Conservation (phyloP, 768 basidiomycete species). For the Amanita jacksonii region DNA sequence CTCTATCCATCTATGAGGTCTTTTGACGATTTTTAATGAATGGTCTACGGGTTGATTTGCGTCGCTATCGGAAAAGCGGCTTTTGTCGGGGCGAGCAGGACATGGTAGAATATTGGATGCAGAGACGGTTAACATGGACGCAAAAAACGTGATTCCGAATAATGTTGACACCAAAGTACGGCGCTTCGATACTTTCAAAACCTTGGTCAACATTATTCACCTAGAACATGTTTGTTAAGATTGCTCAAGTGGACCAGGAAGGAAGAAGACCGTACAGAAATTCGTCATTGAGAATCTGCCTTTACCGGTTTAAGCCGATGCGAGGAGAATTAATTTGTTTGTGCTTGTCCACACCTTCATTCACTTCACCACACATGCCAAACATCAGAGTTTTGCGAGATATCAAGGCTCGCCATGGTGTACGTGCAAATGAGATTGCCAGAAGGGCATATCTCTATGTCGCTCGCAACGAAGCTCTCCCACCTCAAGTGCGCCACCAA, state of each 20-base stretch:
- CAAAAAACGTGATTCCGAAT: constrained; percentile 74
- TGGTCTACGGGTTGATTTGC: constrained; percentile 15
- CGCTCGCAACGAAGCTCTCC: constrained; percentile 85
- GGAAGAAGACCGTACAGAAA: too few relatives aligned
- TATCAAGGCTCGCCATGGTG: constrained; percentile 65
- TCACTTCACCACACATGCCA: constrained; percentile 12
- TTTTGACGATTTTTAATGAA: constrained; percentile 42
- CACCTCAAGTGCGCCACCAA: constrained; percentile 82
- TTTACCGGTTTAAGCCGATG: constrained; percentile 25
- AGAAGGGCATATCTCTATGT: constrained; percentile 90
- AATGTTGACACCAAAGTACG: constrained; percentile 71
- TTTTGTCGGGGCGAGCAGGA: constrained; percentile 54
- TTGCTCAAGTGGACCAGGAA: too few relatives aligned
- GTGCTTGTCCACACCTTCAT: constrained; percentile 17
- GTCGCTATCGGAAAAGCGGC: constrained; percentile 49
- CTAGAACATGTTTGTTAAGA: constrained; percentile 16
- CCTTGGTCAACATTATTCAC: constrained; percentile 49
- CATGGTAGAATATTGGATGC: constrained; percentile 75
- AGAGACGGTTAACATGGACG: constrained; percentile 69
- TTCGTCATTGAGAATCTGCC: too few relatives aligned
- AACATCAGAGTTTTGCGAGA: constrained; percentile 58
- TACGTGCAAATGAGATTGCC: constrained; percentile 67
- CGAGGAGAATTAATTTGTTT: constrained; percentile 24
- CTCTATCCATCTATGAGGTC: constrained; percentile 75
- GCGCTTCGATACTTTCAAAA: constrained; percentile 52